Evolutionary conservation across 192 early-diverging fungal genomes (phyloP).

Genomic region (Umbelopsis sp.): DNA sequence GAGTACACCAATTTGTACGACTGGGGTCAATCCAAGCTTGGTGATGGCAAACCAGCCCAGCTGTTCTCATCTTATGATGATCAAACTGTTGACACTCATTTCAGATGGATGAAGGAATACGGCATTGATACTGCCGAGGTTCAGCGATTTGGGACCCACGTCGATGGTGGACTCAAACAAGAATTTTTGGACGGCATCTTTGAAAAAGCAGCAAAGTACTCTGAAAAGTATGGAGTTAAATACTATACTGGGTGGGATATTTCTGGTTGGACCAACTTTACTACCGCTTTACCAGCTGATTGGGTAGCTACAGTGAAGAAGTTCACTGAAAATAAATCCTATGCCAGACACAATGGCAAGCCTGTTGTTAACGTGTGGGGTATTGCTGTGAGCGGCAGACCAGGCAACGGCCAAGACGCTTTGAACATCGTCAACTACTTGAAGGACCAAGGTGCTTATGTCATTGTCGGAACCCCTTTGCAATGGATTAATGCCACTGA

Average conservation of each 20-base stretch:
- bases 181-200: slow-evolving; percentile 7
- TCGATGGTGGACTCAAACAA: background rate
- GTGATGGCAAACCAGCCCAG: slow-evolving; percentile 8
- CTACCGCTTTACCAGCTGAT: slow-evolving; percentile 13
- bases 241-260: slow-evolving; percentile 15
- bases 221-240: slow-evolving; percentile 11
- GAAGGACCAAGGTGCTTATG: slow-evolving; percentile 14
- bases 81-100: slow-evolving; percentile 7
- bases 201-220: background rate
- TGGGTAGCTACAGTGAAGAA: slow-evolving; percentile 1
- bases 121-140: slow-evolving; percentile 12
- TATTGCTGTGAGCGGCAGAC: background rate
- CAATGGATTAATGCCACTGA: slow-evolving; percentile 11
- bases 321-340: background rate
- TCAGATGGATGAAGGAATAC: slow-evolving; percentile 13
- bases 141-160: slow-evolving; percentile 13
- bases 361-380: slow-evolving; percentile 12
- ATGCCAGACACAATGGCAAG: slow-evolving; percentile 19
- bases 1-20: slow-evolving; percentile 12
- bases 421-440: slow-evolving; percentile 7
- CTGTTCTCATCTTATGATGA: slow-evolving; percentile 11
- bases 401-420: background rate
- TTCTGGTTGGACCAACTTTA: slow-evolving; percentile 17
- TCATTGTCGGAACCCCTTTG: background rate
- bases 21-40: slow-evolving; percentile 10